Percentiles rank a stretch among this genome's conserved stretches.
Conservation (phyloP, 192 early-diverging fungal species). For the Paraglomus occultum region DNA sequence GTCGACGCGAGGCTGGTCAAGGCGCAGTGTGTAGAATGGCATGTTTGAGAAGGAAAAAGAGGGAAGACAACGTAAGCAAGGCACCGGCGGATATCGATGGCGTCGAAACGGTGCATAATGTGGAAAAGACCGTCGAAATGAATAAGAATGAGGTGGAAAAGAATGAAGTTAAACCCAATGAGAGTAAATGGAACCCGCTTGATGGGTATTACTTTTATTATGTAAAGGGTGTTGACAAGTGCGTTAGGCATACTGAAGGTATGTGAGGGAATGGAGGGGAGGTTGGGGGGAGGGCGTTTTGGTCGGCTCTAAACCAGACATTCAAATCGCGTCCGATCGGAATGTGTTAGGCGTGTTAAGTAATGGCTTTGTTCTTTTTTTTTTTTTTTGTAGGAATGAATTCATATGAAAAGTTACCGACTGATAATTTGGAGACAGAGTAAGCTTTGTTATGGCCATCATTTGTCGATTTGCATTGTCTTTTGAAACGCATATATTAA, state of each 20-base stretch:
- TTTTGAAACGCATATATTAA: too few species aligned
- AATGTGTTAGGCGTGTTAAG: too few species aligned
- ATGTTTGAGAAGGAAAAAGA: conserved; percentile 34
- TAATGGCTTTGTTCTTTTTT: too few species aligned
- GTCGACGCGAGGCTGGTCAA: conserved; percentile 9
- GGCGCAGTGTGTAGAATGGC: conserved; percentile 38
- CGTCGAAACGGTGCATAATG: background rate
- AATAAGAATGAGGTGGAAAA: conserved; percentile 7
- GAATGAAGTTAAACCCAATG: background rate
- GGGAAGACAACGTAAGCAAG: background rate
- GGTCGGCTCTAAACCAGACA: background rate
- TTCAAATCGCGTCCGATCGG: too few species aligned
- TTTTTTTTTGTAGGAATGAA: too few species aligned
- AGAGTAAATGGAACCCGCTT: conserved; percentile 34
- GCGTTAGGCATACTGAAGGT: conserved; percentile 35
- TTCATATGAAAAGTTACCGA: too few species aligned
- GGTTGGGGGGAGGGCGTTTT: background rate
- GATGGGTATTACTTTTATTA: conserved; percentile 35
- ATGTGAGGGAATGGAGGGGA: background rate
- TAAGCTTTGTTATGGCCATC: too few species aligned
- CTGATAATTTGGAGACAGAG: too few species aligned
- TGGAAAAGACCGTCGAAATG: background rate
- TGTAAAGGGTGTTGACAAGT: conserved; percentile 25
- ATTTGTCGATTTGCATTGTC: too few species aligned
- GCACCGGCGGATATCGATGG: background rate